These are phyloP conservation scores for Tolypocladium pustulatum DNA, from an alignment of 2,329 filamentous ascomycete species.

Conservation along the genomic window DNA sequence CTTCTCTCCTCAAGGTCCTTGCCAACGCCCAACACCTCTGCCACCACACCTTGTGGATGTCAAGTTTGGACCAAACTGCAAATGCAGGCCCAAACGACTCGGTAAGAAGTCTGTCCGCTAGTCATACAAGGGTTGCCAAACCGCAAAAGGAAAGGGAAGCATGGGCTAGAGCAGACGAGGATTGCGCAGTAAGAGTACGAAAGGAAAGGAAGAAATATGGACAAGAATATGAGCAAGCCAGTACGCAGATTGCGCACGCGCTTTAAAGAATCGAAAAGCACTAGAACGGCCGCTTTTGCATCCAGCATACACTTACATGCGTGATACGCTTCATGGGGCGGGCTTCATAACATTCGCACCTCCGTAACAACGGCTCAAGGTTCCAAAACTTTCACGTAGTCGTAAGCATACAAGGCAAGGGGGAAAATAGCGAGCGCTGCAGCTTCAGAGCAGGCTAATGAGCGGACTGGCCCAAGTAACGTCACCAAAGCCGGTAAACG, in stretches of 20 bases:
- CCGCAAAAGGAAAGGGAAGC: neutral
- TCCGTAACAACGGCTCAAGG: neutral
- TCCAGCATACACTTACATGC: neutral
- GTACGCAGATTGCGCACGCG: neutral
- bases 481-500: neutral
- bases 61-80: neutral
- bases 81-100: neutral
- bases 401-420: neutral
- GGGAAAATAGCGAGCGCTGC: neutral
- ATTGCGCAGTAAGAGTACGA: too few species aligned
- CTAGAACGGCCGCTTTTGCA: neutral
- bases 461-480: neutral
- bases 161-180: neutral
- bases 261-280: neutral
- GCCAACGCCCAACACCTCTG: neutral
- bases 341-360: neutral
- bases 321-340: neutral
- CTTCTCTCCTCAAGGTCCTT: neutral
- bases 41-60: neutral
- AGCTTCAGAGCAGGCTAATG: neutral
- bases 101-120: neutral
- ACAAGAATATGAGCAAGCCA: neutral
- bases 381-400: neutral
- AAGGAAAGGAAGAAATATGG: neutral
- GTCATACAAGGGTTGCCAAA: neutral